phyloP scores from a whole-genome alignment of 2,329 filamentous ascomycete species.

The Chrysoporthe deuterocubensis region DNA sequence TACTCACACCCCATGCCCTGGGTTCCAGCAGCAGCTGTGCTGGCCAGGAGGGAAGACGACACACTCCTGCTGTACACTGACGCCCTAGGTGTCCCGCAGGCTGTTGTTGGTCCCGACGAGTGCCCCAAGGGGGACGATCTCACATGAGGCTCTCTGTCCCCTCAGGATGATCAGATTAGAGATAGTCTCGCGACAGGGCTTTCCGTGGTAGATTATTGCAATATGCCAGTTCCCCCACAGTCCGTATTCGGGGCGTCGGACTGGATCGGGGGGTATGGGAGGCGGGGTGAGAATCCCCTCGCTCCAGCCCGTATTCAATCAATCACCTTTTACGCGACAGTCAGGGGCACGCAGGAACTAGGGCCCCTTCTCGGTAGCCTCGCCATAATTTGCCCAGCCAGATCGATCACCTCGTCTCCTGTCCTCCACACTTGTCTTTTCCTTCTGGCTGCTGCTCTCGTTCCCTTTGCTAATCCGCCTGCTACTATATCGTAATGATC shows the following conservation, averaged over 20 bases:
- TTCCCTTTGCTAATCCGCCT: background rate
- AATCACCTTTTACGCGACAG: slow-evolving; percentile 12
- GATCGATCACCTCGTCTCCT: slow-evolving; percentile 1
- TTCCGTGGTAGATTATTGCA: slow-evolving; percentile 3
- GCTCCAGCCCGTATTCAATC: slow-evolving; percentile 15
- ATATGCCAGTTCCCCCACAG: slow-evolving; percentile 1
- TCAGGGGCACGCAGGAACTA: slow-evolving; percentile 14
- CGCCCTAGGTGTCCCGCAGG: too few species aligned
- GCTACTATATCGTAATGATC: background rate
- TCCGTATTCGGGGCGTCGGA: slow-evolving; percentile 6
- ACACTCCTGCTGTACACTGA: background rate
- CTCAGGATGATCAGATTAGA: background rate
- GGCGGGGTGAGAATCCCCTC: slow-evolving; percentile 12
- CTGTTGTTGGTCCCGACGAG: too few species aligned
- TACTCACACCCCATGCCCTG: background rate
- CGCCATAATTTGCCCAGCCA: slow-evolving; percentile 13
- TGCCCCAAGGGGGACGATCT: background rate
- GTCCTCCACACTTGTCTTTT: background rate
- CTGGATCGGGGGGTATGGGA: background rate
- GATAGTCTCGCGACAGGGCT: background rate
- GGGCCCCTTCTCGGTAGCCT: slow-evolving; percentile 15
- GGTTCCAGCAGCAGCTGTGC: background rate
- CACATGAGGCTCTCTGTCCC: background rate
- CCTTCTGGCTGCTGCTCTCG: background rate
- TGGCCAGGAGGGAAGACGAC: background rate